These are phyloP conservation scores for Penicillium sclerotigenum DNA, from an alignment of 2,329 filamentous ascomycete species.

Conservation along the genomic window DNA sequence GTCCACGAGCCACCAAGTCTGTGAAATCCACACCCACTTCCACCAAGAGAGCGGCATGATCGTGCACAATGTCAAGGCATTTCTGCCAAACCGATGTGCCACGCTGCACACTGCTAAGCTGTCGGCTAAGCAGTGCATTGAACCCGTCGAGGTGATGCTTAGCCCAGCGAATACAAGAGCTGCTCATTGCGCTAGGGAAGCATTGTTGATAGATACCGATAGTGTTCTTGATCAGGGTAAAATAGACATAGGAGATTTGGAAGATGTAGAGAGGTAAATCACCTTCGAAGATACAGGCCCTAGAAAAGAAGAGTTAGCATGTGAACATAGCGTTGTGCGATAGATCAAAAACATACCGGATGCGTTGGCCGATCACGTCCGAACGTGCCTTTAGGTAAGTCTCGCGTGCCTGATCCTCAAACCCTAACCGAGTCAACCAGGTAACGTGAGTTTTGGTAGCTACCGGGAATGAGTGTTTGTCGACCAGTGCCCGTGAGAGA, in stretches of 20 bases:
- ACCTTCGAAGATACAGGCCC: constrained; percentile 92
- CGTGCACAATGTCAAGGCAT: constrained; percentile 77
- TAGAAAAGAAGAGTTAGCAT: constrained; percentile 40
- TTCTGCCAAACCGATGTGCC: constrained; percentile 74
- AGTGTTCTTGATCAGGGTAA: constrained; percentile 90
- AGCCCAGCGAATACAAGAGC: constrained; percentile 96
- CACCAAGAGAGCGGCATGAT: constrained; percentile 73
- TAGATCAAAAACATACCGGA: constrained; percentile 58
- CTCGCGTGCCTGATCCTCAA: constrained; percentile 83
- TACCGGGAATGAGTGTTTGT: constrained; percentile 70
- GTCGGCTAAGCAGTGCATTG: constrained; percentile 75
- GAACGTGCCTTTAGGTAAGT: constrained; percentile 79
- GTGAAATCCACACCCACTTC: constrained; percentile 89
- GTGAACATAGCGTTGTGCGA: background rate
- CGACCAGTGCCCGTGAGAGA: constrained; percentile 72
- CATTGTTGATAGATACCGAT: constrained; percentile 82
- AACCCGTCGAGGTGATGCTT: constrained; percentile 91
- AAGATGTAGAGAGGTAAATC: constrained; percentile 91
- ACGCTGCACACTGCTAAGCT: constrained; percentile 79
- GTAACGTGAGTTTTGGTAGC: constrained; percentile 77
- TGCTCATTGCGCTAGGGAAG: constrained; percentile 84
- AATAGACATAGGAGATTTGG: constrained; percentile 93
- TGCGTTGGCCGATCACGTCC: constrained; percentile 73
- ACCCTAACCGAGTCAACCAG: constrained; percentile 83
- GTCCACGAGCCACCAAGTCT: constrained; percentile 67